Evolutionary conservation across 306 rosid species (phyloP), one percentile per base, ranked within the genome.

Genomic region (Gillenia trifoliata): DNA sequence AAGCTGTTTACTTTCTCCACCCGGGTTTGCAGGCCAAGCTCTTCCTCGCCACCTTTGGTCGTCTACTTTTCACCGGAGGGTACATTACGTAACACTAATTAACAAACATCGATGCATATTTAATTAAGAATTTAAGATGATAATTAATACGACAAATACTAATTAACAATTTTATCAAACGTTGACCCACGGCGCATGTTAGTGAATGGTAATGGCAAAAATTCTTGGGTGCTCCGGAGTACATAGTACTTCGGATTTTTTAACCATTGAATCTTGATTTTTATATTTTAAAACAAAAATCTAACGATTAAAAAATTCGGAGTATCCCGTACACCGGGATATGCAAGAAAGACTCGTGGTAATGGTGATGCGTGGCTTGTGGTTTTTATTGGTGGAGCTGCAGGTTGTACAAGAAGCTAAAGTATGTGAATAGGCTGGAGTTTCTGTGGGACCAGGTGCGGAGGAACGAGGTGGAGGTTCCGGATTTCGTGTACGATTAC

Each of bases 1-100:
- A 77, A 75, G 63, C 84, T 0, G 74, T 83, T 43, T 72, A 80
- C 73, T 83, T 83, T 36, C 77, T 80, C 41, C 87, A 83, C 56
- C 80, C 87, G 0, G 82, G 72, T 1, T 34, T 83, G 26, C 81
- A 69, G 76, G 28, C 87, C 72, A 70, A 79, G 8, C 69, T 83
- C 68, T 76, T 83, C 77, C 74, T 83, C 6, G 79, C 84, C 84
- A 77, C 87, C 64, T 69, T 77, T 30, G 87, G 87, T 15, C 82
- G 82, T 49, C 31, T 83, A 22, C 40, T 75, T 16, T 80, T 76
- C 77, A 73, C 41, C 38, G 79, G 79, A 54, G 77, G 80, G 87
- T 83, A 77, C 50, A 6, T 45, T 43, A 43, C 50, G 19, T 54
- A 8, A 54, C 26, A n/a, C 59, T 54, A 3, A 20, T 20, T 54